Base-by-base conservation (phyloP, 257 asterid genomes). In the Pogostemon cablin region DNA sequence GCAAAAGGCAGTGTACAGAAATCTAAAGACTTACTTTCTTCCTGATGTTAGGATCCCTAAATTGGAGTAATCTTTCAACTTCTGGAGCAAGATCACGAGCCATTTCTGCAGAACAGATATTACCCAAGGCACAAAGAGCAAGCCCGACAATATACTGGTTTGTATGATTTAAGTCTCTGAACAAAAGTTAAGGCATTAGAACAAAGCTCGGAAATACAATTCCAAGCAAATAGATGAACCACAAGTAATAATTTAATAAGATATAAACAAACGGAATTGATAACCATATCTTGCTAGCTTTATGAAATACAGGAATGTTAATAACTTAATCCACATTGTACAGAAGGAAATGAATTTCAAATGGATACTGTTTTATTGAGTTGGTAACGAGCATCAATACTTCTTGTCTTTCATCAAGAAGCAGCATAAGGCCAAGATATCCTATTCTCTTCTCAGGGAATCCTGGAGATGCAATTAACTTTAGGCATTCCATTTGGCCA, bases 61-160 rank as follows among this genome's bases (percentile, higher is more conserved):
- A 95, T 79, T 91, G 92, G 60, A 95, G 90, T 75, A 95, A 80
- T 72, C 97, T 82, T 91, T 95, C 97, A 38, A 95, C 99, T 77
- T 95, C 99, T 38, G 97, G 98, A 54, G 99, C 98, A 78, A 95
- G 97, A 80, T 95, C 99, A 55, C 99, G 99, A 77, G 99, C 99
- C 99, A 95, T 95, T 85, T 95, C 99, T 67, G 97, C 98, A 74
- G 99, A 95, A 80, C 99, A 80, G 66, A 91, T 95, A 73, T 95
- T 95, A 52, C 99, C 98, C 90, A 91, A 77, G 10, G 99, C 96
- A 84, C 99, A 95, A 63, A 95, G 98, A 74, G 98, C 97, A 79
- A 95, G 98, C 66, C 99, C 98, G 76, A 91, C 99, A 59, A 95
- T 91, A 75, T 95, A 95, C 78, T 95, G 99, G 77, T 91, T 91